phyloP scores from a whole-genome alignment of 345 rosid genomes.

The Populus tremula region DNA sequence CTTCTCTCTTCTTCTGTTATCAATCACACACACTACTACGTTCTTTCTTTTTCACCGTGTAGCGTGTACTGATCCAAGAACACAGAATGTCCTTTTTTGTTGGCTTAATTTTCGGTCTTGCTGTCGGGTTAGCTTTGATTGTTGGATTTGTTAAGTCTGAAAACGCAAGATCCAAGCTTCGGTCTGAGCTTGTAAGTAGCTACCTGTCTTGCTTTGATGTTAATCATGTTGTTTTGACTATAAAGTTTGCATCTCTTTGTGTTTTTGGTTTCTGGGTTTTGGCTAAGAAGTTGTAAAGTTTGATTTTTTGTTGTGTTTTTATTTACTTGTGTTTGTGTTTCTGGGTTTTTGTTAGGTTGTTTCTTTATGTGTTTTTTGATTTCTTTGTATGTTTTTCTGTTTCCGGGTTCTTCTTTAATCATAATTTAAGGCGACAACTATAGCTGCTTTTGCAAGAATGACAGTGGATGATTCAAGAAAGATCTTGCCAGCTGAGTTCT shows the following conservation, averaged over 20 bases:
- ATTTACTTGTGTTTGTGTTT: not conserved
- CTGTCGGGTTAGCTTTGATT: constrained; percentile 60
- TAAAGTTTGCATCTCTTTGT: not conserved
- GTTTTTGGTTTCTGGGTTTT: not conserved
- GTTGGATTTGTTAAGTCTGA: constrained; percentile 74
- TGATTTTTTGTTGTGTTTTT: not conserved
- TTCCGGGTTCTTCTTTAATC: constrained; percentile 1
- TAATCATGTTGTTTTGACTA: not conserved
- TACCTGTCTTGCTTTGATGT: too few species aligned
- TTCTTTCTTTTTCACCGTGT: not conserved
- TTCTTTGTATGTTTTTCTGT: not conserved
- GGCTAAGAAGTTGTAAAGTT: not conserved
- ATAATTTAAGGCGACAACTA: constrained; percentile 59
- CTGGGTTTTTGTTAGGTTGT: not conserved
- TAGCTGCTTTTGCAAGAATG: constrained; percentile 97
- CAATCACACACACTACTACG: not conserved
- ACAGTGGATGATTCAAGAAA: constrained; percentile 88
- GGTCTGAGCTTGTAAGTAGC: constrained; percentile 68
- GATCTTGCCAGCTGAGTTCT: constrained; percentile 70
- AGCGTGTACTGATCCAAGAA: not conserved
- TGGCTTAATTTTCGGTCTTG: constrained; percentile 68
- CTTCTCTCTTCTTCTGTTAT: not conserved
- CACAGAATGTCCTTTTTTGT: constrained; percentile 44
- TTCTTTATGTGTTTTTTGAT: not conserved
- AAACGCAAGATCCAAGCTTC: constrained; percentile 81